A percentile compares a stretch with the other conserved stretches of the same genome.
Conservation (phyloP, 257 asterid genomes). For the Gentiana macrophylla region DNA sequence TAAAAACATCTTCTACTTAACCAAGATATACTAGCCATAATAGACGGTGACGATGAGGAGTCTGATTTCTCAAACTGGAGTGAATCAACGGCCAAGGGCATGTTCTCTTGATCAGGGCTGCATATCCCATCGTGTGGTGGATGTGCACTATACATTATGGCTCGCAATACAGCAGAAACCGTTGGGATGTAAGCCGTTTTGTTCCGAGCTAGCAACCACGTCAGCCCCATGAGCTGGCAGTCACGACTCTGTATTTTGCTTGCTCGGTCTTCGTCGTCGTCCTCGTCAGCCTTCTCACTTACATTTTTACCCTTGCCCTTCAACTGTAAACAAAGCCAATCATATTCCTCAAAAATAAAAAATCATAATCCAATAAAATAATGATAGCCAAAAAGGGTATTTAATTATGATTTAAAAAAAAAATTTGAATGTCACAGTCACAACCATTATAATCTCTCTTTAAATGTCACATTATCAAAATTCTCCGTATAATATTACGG, state of each 20-base stretch:
- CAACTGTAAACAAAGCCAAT: slow-evolving; percentile 23
- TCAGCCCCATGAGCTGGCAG: slow-evolving; percentile 96
- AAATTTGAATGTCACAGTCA: no score
- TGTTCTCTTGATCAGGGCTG: slow-evolving; percentile 98
- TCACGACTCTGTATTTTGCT: slow-evolving; percentile 68
- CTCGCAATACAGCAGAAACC: slow-evolving; percentile 96
- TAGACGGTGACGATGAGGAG: slow-evolving; percentile 26
- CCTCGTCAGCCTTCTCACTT: slow-evolving; percentile 18
- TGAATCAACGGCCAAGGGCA: slow-evolving; percentile 97
- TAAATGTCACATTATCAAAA: no score
- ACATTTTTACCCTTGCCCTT: slow-evolving; percentile 66
- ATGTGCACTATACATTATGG: slow-evolving; percentile 88
- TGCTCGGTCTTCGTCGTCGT: slow-evolving; percentile 40
- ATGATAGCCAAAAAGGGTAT: no score
- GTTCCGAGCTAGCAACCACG: slow-evolving; percentile 97
- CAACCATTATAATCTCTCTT: no score
- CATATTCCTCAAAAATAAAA: no score
- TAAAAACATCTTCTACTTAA: background rate
- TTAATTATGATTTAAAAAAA: no score
- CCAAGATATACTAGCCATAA: background rate
- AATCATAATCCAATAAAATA: no score
- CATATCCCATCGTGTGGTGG: slow-evolving; percentile 78
- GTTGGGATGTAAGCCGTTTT: slow-evolving; percentile 97
- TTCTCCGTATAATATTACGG: no score
- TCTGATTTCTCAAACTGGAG: slow-evolving; percentile 57